These are phyloP conservation scores for Saccharomycopsis fermentans DNA, from an alignment of 805 yeast species.

Conservation along the genomic window DNA sequence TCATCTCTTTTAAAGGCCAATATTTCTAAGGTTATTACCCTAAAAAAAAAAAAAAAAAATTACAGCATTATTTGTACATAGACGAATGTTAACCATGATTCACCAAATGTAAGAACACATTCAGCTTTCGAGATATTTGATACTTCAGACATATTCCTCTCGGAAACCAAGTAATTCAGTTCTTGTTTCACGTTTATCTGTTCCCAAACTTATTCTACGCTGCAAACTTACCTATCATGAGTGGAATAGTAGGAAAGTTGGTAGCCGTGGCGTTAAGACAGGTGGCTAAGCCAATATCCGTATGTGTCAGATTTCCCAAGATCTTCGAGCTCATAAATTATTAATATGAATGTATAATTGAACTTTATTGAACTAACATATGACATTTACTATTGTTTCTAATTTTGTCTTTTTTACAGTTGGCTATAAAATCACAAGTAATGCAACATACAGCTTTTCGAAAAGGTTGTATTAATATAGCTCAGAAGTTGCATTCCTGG, in stretches of 20 bases:
- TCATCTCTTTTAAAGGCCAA: too few species aligned
- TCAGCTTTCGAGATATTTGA: not conserved
- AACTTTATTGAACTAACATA: not conserved
- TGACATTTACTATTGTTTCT: not conserved
- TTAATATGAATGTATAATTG: too few species aligned
- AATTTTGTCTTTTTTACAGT: constrained; percentile 2
- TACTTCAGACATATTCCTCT: not conserved
- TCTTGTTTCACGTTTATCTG: too few species aligned
- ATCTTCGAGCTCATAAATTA: not conserved
- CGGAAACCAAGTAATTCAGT: not conserved
- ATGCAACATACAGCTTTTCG: constrained; percentile 59
- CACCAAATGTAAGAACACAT: too few species aligned
- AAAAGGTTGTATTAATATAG: constrained; percentile 52
- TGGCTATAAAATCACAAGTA: constrained; percentile 59
- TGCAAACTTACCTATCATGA: constrained; percentile 35
- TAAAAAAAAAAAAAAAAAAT: not conserved
- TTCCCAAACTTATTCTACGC: too few species aligned
- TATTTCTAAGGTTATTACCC: not conserved
- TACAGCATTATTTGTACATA: not conserved
- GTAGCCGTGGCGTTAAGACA: constrained; percentile 64
- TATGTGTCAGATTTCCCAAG: constrained; percentile 20
- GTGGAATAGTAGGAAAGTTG: constrained; percentile 66
- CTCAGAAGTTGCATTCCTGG: constrained; percentile 59
- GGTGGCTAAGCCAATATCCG: constrained; percentile 70
- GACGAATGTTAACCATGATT: too few species aligned